Conservation (phyloP, 2,329 filamentous ascomycete species). For the Aspergillus ochraceus region DNA sequence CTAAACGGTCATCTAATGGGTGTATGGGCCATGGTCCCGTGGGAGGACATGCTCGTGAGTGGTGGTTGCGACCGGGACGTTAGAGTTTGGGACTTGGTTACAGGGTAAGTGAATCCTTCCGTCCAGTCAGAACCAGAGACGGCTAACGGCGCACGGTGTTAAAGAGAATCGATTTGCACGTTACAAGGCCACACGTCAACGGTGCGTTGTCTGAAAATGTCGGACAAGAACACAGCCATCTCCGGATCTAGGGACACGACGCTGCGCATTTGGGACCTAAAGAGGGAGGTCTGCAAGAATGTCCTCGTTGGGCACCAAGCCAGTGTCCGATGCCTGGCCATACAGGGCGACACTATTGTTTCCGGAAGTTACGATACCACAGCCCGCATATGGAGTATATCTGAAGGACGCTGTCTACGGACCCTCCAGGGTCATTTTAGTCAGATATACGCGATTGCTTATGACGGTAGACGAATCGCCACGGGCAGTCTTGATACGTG, state of each 20-base stretch:
- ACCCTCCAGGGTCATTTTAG: constrained; percentile 94
- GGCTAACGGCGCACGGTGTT: constrained; percentile 7
- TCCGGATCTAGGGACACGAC: constrained; percentile 96
- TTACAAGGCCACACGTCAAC: constrained; percentile 95
- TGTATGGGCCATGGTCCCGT: constrained; percentile 99
- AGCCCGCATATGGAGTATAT: constrained; percentile 96
- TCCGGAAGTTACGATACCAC: constrained; percentile 98
- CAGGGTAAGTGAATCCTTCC: constrained; percentile 61
- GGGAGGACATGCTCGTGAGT: constrained; percentile 91
- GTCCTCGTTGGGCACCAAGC: constrained; percentile 93
- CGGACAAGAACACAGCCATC: constrained; percentile 87
- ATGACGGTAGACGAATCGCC: constrained; percentile 89
- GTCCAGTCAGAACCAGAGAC: background rate
- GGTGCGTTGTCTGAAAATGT: constrained; percentile 97
- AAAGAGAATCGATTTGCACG: constrained; percentile 72
- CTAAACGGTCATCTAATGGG: constrained; percentile 97
- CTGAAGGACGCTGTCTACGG: constrained; percentile 85
- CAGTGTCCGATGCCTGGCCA: constrained; percentile 91
- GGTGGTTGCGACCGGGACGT: constrained; percentile 97
- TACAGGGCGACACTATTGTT: constrained; percentile 95
- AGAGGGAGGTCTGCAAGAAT: constrained; percentile 82
- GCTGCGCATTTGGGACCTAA: constrained; percentile 90
- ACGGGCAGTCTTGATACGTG: constrained; percentile 96
- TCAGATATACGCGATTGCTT: constrained; percentile 98
- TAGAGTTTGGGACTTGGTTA: constrained; percentile 92